These are phyloP conservation scores for Epichloe aotearoae DNA, from an alignment of 2,329 filamentous ascomycete species.

Conservation along the genomic window DNA sequence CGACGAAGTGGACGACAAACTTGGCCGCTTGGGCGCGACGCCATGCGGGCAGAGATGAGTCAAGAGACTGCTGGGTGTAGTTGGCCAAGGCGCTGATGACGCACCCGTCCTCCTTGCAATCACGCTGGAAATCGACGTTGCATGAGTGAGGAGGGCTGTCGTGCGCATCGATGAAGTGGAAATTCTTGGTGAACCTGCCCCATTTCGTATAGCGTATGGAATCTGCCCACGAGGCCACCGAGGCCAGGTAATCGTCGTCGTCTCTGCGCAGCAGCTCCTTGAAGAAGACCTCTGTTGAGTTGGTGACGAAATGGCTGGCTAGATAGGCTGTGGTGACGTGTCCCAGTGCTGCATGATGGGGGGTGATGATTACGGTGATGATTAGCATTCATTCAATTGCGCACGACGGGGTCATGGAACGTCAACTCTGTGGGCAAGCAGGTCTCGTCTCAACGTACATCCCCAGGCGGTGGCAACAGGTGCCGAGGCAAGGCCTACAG, in stretches of 20 bases:
- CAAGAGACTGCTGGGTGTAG: slow-evolving; percentile 43
- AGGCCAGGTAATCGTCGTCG: slow-evolving; percentile 45
- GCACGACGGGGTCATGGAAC: neutral
- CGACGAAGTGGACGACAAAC: slow-evolving; percentile 55
- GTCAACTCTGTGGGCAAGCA: no score
- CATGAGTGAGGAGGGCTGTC: slow-evolving; percentile 46
- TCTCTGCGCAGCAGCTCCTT: slow-evolving; percentile 42
- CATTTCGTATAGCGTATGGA: slow-evolving; percentile 50
- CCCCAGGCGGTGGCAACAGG: slow-evolving; percentile 28
- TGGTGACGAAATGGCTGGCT: slow-evolving; percentile 45
- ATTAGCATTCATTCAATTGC: neutral
- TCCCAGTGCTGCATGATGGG: slow-evolving; percentile 35
- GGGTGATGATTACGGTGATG: neutral
- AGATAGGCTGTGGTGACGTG: slow-evolving; percentile 54
- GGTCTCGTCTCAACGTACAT: slow-evolving; percentile 18
- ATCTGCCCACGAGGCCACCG: slow-evolving; percentile 55
- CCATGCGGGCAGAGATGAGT: slow-evolving; percentile 28
- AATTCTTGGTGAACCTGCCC: slow-evolving; percentile 46
- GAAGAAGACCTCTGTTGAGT: slow-evolving; percentile 42
- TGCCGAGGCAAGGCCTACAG: slow-evolving; percentile 19
- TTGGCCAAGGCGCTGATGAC: slow-evolving; percentile 47
- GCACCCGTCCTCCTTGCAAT: slow-evolving; percentile 50
- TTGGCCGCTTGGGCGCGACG: slow-evolving; percentile 47
- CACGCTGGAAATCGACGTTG: slow-evolving; percentile 43
- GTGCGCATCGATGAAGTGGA: slow-evolving; percentile 58